A percentile compares a stretch with the other conserved stretches of the same genome.
Conservation (phyloP, 2,329 filamentous ascomycete genomes). For the Aspergillus sp. region DNA sequence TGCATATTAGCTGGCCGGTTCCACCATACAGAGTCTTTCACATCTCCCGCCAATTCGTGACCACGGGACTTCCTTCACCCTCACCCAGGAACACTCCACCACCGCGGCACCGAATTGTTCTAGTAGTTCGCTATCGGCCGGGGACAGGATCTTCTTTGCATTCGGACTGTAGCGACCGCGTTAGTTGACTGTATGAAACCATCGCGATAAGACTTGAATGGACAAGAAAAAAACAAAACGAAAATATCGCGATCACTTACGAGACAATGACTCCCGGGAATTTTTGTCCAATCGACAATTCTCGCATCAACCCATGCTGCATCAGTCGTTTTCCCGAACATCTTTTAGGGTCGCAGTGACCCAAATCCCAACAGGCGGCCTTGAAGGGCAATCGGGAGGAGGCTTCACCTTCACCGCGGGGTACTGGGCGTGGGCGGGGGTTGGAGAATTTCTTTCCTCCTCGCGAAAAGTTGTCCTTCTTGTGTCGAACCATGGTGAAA, state of each 20-base stretch:
- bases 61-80: slow-evolving; percentile 89
- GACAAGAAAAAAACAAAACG: neutral
- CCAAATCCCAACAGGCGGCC: slow-evolving; percentile 96
- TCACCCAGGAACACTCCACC: slow-evolving; percentile 95
- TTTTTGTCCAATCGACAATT: slow-evolving; percentile 87
- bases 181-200: neutral
- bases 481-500: slow-evolving; percentile 80
- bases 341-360: slow-evolving; percentile 94
- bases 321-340: slow-evolving; percentile 96
- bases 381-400: slow-evolving; percentile 63
- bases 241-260: slow-evolving; percentile 32
- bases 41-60: slow-evolving; percentile 88
- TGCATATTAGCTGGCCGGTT: too few species aligned
- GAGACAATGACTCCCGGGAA: slow-evolving; percentile 91
- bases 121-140: slow-evolving; percentile 76
- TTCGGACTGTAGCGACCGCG: slow-evolving; percentile 60
- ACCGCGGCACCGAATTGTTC: slow-evolving; percentile 91
- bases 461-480: slow-evolving; percentile 76
- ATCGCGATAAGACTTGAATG: neutral
- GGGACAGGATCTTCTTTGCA: slow-evolving; percentile 79
- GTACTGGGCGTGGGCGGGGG: slow-evolving; percentile 53
- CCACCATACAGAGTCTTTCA: slow-evolving; percentile 64
- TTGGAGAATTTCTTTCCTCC: slow-evolving; percentile 69
- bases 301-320: slow-evolving; percentile 87
- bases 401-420: slow-evolving; percentile 45